These are phyloP conservation scores for Agaricus sinodeliciosus DNA, from an alignment of 768 basidiomycete genomes.

Conservation along the genomic window DNA sequence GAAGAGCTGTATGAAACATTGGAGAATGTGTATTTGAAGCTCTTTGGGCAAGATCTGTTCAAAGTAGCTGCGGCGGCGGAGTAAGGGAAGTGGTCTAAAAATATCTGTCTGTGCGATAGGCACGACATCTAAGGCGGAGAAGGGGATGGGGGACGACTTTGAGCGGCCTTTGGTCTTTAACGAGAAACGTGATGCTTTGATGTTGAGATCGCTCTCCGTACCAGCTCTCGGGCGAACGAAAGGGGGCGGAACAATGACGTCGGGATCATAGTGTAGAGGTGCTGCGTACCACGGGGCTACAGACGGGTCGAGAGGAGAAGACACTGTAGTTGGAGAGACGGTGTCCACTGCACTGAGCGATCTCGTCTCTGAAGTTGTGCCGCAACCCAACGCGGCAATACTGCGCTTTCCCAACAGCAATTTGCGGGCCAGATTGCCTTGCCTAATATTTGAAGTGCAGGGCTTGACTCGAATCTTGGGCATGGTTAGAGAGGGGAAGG, in stretches of 20 bases:
- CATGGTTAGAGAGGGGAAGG: constrained; percentile 39
- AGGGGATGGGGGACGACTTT: constrained; percentile 57
- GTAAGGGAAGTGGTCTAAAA: constrained; percentile 43
- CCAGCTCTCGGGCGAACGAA: not conserved
- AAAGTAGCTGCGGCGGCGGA: constrained; percentile 53
- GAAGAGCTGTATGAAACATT: constrained; percentile 47
- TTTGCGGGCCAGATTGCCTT: constrained; percentile 51
- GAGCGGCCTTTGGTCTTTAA: constrained; percentile 51
- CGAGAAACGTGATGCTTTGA: constrained; percentile 15
- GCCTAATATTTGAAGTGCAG: constrained; percentile 27
- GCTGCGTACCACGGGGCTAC: constrained; percentile 7
- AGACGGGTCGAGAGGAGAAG: not conserved
- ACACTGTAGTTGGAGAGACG: not conserved
- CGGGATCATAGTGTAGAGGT: constrained; percentile 5
- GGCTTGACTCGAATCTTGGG: constrained; percentile 41
- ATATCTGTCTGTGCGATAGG: constrained; percentile 42
- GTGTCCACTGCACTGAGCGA: not conserved
- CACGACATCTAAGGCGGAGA: constrained; percentile 54
- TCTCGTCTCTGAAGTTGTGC: not conserved
- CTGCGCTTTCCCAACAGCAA: constrained; percentile 40
- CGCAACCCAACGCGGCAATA: constrained; percentile 8
- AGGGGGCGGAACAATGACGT: not conserved
- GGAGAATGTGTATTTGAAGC: constrained; percentile 55
- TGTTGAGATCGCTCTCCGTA: constrained; percentile 9
- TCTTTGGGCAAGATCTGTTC: constrained; percentile 69